Base-by-base conservation (phyloP, 2,329 filamentous ascomycete species). In the Pyricularia sp. region DNA sequence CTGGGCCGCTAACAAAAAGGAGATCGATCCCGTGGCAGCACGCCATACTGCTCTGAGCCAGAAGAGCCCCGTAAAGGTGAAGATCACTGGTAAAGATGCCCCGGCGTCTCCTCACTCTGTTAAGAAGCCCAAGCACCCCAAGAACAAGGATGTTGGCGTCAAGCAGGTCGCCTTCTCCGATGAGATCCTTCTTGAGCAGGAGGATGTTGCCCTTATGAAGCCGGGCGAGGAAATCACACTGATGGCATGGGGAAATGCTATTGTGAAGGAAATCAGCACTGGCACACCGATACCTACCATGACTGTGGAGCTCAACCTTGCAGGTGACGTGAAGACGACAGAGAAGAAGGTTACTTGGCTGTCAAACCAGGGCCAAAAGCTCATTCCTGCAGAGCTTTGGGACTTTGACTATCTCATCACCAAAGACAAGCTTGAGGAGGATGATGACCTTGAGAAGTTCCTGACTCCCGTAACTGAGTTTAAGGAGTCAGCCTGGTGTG, bases 331-430 rank as follows among this genome's bases (percentile, higher is more conserved):
- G 79, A 97, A 97, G 84, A 90, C 92, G 76, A 98, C 94, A 0
- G 89, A 93, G 76, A 97, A 97, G 88, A 98, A 98, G 85, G 88
- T 98, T 55, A 97, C 94, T 0, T 98, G 94, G 94, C 83, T 98
- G 65, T 90, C 92, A 1, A 86, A 85, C 0, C 87, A 92, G 73
- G 87, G 86, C 64, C 91, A 94, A 81, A 86, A 91, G 70, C 85
- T 97, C 0, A 84, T 97, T 17, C 88, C 90, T 9, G 89, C 95
- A 26, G 92, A 97, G 79, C 85, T 97, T 12, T 94, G 94, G 80
- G 93, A 97, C 73, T 98, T 97, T 78, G 94, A 97, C 80, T 94
- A 96, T 81, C 86, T 98, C 66, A 91, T 98, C 76, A 96, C 91
- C 70, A 98, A 97, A 85, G 94, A 98, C 78, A 94, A 95, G 77